phyloP scores from a whole-genome alignment of 805 yeast genomes.

The Priceomyces medius region DNA sequence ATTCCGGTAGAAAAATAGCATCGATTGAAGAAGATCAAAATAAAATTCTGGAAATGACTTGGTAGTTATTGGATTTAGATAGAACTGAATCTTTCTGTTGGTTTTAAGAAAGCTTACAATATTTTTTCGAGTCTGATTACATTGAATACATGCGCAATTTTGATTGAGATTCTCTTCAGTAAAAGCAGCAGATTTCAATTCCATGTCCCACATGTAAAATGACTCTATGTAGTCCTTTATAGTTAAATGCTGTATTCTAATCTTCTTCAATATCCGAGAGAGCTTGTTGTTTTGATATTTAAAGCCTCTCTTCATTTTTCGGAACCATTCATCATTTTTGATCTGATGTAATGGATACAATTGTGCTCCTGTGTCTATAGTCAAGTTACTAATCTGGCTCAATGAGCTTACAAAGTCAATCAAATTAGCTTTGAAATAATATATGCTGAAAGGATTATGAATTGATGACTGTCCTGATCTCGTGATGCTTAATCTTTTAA shows the following conservation, averaged over 20 bases:
- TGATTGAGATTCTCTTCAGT: slow-evolving; percentile 2
- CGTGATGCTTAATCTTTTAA: slow-evolving; percentile 2
- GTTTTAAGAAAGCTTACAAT: slow-evolving; percentile 7
- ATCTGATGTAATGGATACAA: slow-evolving; percentile 8
- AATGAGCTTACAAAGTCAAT: slow-evolving; percentile 1
- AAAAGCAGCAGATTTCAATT: slow-evolving; percentile 1
- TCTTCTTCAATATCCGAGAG: background rate
- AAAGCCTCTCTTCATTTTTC: slow-evolving; percentile 1
- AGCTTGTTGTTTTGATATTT: slow-evolving; percentile 1
- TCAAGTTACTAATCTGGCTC: slow-evolving; percentile 2
- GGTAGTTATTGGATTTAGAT: slow-evolving; percentile 12
- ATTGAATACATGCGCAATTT: slow-evolving; percentile 4
- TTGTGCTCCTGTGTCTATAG: slow-evolving; percentile 8
- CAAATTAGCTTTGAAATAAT: slow-evolving; percentile 9
- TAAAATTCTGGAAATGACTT: slow-evolving; percentile 9
- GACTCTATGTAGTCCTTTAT: slow-evolving; percentile 12
- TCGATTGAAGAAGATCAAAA: slow-evolving; percentile 8
- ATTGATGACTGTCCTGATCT: slow-evolving; percentile 7
- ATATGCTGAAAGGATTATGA: slow-evolving; percentile 7
- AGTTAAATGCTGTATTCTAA: background rate
- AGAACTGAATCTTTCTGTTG: slow-evolving; percentile 13
- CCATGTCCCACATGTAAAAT: slow-evolving; percentile 10
- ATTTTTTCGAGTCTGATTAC: background rate
- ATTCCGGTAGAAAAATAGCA: slow-evolving; percentile 4
- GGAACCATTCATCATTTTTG: background rate